phyloP scores from a whole-genome alignment of 257 asterid species.

The Solanum lignicaule region DNA sequence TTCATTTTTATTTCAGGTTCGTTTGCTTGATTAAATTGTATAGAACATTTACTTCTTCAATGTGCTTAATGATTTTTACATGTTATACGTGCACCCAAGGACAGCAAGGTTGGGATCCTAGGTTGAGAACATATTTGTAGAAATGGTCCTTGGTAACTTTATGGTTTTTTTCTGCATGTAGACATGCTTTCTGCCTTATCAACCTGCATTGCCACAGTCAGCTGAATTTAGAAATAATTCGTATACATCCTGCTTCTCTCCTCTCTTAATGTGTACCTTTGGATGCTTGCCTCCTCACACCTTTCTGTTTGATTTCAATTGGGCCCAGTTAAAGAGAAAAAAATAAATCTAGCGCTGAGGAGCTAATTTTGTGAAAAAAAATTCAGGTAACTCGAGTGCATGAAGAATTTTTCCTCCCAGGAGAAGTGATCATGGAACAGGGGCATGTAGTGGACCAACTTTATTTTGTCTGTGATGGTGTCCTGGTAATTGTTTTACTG shows the following conservation, averaged over 20 bases:
- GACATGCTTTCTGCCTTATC: not conserved
- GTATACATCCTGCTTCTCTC: not conserved
- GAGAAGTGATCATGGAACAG: constrained; percentile 87
- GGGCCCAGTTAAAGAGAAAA: not conserved
- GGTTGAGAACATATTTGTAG: not conserved
- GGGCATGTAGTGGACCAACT: constrained; percentile 83
- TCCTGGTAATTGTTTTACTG: constrained; percentile 33
- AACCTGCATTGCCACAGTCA: not conserved
- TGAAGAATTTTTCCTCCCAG: constrained; percentile 92
- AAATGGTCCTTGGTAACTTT: not conserved
- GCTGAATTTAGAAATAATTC: not conserved
- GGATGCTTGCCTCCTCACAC: not conserved
- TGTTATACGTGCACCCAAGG: not conserved
- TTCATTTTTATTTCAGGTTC: not conserved
- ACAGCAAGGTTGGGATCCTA: not conserved
- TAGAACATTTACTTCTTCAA: not conserved
- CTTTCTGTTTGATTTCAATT: not conserved
- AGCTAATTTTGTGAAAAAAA: not conserved
- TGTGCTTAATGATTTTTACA: not conserved
- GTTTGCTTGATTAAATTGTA: not conserved
- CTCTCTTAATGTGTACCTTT: not conserved
- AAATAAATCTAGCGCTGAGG: not conserved
- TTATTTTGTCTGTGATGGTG: constrained; percentile 80
- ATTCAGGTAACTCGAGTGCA: constrained; percentile 70
- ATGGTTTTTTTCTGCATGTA: not conserved